Conservation (phyloP, 2,329 filamentous ascomycete genomes). For the Aspergillus vadensis region DNA sequence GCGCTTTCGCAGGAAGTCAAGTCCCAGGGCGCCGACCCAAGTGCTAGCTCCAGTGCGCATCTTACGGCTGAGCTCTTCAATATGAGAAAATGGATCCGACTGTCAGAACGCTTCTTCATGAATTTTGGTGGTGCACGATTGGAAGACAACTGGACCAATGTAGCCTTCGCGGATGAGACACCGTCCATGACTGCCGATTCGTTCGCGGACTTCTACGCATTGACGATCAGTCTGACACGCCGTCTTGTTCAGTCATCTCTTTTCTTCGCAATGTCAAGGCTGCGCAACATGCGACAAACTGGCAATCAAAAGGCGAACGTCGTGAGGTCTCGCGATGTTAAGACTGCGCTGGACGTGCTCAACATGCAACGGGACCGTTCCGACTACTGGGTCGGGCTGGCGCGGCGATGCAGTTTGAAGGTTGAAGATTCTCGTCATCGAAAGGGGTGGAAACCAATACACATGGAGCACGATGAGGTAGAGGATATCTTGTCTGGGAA, state of each 20-base stretch:
- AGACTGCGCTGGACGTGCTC: conserved; percentile 57
- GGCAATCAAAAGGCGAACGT: conserved; percentile 33
- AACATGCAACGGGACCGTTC: conserved; percentile 50
- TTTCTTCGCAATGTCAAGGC: conserved; percentile 69
- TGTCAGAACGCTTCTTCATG: conserved; percentile 74
- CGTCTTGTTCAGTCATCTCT: conserved; percentile 70
- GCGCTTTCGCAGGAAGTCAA: conserved; percentile 31
- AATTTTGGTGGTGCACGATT: conserved; percentile 59
- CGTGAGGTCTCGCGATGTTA: conserved; percentile 54
- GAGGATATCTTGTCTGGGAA: conserved; percentile 41
- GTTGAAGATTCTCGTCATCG: conserved; percentile 47
- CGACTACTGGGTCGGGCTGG: conserved; percentile 55
- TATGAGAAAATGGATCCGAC: conserved; percentile 60
- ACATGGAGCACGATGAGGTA: conserved; percentile 45
- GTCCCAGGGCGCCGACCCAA: conserved; percentile 30
- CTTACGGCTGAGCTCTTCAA: conserved; percentile 61
- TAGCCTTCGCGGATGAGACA: conserved; percentile 55
- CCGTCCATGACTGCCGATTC: conserved; percentile 75
- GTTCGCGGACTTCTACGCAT: conserved; percentile 71
- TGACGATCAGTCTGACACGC: conserved; percentile 68
- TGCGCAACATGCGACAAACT: conserved; percentile 53
- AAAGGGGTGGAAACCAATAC: conserved; percentile 32
- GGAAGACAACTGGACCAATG: conserved; percentile 67
- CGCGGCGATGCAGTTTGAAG: conserved; percentile 55
- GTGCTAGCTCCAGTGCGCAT: conserved; percentile 34